Evolutionary conservation across 352 stramenopile species (phyloP), one percentile per base, ranked within the genome.

Genomic region (Globisporangium yorkense): DNA sequence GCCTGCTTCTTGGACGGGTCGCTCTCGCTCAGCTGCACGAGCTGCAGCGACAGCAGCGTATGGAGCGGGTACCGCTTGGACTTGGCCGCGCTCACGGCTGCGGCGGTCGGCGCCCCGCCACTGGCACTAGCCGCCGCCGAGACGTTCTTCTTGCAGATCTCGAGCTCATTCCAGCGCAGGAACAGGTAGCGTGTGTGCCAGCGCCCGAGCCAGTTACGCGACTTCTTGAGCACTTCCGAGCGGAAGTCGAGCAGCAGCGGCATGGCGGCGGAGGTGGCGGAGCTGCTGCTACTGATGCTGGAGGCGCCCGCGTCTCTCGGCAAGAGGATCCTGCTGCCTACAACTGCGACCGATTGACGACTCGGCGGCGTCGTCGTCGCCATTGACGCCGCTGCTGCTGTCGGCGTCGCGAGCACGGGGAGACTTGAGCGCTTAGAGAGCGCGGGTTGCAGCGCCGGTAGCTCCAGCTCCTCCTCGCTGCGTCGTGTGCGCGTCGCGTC

Each of bases 221-320:
- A 85, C 35, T 87, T 88, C 62, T 88, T 87, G 31, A 79, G 41
- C 29, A 90, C 74, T 18, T 90, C 72, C 0, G 64, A 52, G 13
- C 71, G 60, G 47, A 84, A 87, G 20, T 84, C 74, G 5, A 53
- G 49, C 44, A 84, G 57, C 27, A 87, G 48, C 0, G 68, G 58
- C 1, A 65, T 59, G n/a, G 21, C 20, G 9, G 31, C n/a, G 12
- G 29, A 40, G 13, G n/a, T n/a, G n/a, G n/a, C n/a, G n/a, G n/a
- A 9, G 46, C 18, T 61, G 33, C 69, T 53, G 35, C 45, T 56
- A 8, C 16, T 55, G 44, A 47, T 66, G 18, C 51, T 67, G 20
- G 10, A 15, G 7, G 35, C 12, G 35, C 18, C 59, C 41, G 5
- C 47, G 0, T 47, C 20, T 27, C 56, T 61, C 1, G 48, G 51